phyloP scores from a whole-genome alignment of 352 stramenopile genomes.

The Pythium grandisporangium region DNA sequence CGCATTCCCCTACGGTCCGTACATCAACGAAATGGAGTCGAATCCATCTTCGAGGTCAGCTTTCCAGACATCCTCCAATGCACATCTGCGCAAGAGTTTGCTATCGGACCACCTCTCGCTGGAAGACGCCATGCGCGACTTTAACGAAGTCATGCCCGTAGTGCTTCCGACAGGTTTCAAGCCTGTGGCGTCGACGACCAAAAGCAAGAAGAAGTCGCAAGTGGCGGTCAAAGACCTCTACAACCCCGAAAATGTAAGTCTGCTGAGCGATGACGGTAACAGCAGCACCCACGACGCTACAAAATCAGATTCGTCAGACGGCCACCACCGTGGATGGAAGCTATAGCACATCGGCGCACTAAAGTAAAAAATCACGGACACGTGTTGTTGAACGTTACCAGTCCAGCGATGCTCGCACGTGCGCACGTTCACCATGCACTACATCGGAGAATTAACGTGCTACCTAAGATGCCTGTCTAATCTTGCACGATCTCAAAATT shows the following conservation, averaged over 20 bases:
- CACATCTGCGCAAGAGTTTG: slow-evolving; percentile 60
- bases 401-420: no score
- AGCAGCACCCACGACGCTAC: slow-evolving; percentile 1
- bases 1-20: slow-evolving; percentile 91
- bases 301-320: slow-evolving; percentile 7
- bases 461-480: no score
- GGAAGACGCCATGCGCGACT: slow-evolving; percentile 90
- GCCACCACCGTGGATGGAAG: slow-evolving; percentile 48
- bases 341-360: no score
- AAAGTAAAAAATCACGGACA: no score
- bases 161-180: slow-evolving; percentile 77
- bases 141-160: slow-evolving; percentile 88
- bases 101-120: slow-evolving; percentile 92
- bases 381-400: no score
- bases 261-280: slow-evolving; percentile 33
- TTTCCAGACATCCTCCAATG: no score
- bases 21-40: no score
- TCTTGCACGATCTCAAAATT: slow-evolving; percentile 62
- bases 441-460: no score
- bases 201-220: slow-evolving; percentile 39
- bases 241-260: slow-evolving; percentile 24
- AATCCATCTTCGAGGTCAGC: slow-evolving; percentile 25
- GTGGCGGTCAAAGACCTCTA: slow-evolving; percentile 29
- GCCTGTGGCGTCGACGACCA: slow-evolving; percentile 46
- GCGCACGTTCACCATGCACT: no score